Percentiles rank a stretch among this genome's conserved stretches.
phyloP scores from a whole-genome alignment of 371 early-diverging fungal species.

The Saksenaea oblongispora region DNA sequence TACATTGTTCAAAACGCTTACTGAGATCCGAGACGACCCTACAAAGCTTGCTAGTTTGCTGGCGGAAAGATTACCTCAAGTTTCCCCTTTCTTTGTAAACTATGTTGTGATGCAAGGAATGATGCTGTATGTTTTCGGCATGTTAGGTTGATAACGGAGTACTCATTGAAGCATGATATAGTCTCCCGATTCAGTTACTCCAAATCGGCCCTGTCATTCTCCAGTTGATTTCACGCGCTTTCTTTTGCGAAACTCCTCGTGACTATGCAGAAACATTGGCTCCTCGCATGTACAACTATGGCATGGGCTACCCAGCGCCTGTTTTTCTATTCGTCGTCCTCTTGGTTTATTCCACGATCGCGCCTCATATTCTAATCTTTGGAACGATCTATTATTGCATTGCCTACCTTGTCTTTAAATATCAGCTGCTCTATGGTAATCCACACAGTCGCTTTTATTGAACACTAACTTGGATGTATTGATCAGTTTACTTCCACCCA shows the following conservation, averaged over 20 bases:
- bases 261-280: constrained; percentile 67
- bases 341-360: constrained; percentile 78
- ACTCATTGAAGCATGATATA: constrained; percentile 6
- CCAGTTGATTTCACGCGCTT: constrained; percentile 48
- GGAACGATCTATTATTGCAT: constrained; percentile 75
- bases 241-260: constrained; percentile 66
- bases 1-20: constrained; percentile 72
- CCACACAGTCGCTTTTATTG: neutral
- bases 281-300: constrained; percentile 70
- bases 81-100: constrained; percentile 69
- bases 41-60: constrained; percentile 69
- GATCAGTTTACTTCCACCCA: constrained; percentile 69
- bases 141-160: neutral
- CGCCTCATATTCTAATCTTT: constrained; percentile 78
- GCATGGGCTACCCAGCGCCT: constrained; percentile 68
- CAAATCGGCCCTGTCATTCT: constrained; percentile 63
- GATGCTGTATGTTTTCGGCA: constrained; percentile 41
- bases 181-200: constrained; percentile 64
- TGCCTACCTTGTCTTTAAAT: constrained; percentile 77
- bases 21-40: constrained; percentile 70
- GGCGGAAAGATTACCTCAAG: constrained; percentile 64
- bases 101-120: constrained; percentile 65
- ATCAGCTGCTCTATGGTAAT: constrained; percentile 66
- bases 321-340: constrained; percentile 78
- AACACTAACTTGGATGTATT: neutral